Evolutionary conservation across 257 asterid species (phyloP).

Genomic region (Plantago elongata): DNA sequence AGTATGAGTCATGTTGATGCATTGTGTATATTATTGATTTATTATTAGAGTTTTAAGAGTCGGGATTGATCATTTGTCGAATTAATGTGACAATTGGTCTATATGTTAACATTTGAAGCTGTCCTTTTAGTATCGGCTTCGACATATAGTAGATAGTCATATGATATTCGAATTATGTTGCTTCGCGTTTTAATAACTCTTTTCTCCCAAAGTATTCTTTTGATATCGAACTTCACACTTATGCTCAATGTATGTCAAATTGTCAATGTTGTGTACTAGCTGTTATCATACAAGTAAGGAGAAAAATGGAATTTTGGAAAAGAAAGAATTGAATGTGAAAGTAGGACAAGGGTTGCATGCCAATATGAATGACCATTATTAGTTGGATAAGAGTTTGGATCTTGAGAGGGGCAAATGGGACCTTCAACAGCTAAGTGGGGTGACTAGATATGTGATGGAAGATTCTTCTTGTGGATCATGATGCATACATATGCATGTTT

Average conservation of each 20-base stretch:
- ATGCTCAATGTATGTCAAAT: too few relatives aligned
- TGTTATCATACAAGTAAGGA: too few relatives aligned
- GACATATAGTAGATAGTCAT: neutral
- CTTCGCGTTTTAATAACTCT: too few relatives aligned
- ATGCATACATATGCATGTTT: neutral
- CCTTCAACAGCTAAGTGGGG: slow-evolving; percentile 17
- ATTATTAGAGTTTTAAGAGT: neutral
- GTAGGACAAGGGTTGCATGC: slow-evolving; percentile 7
- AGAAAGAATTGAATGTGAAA: neutral
- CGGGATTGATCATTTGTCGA: slow-evolving; percentile 6
- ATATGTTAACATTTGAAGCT: slow-evolving; percentile 7
- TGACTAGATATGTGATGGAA: slow-evolving; percentile 18
- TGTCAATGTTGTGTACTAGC: too few relatives aligned
- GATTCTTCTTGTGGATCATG: slow-evolving; percentile 10
- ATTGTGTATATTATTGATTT: neutral
- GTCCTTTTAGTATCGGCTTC: slow-evolving; percentile 22
- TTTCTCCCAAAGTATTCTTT: too few relatives aligned
- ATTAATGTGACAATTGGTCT: slow-evolving; percentile 11
- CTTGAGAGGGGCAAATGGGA: slow-evolving; percentile 15
- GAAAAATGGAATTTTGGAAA: neutral
- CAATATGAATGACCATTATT: neutral
- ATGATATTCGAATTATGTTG: slow-evolving; percentile 4
- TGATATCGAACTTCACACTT: too few relatives aligned
- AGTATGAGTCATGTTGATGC: too few relatives aligned
- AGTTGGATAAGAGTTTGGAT: slow-evolving; percentile 7